phyloP scores from a whole-genome alignment of 495 filamentous ascomycete species.

The Tetracladium marchalianum region DNA sequence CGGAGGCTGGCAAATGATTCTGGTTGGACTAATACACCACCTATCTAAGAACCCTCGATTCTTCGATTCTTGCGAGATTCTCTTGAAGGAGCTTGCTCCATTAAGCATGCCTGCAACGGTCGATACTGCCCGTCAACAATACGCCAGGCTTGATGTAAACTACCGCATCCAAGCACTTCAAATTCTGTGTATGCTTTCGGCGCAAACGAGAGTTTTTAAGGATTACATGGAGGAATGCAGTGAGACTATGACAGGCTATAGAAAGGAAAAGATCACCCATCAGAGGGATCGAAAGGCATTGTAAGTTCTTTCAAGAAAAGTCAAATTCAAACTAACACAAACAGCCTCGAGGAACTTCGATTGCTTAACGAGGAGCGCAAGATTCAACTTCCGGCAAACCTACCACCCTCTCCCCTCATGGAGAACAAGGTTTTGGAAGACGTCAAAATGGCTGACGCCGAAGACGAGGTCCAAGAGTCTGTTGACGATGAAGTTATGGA shows the following conservation, averaged over 20 bases:
- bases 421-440: slow-evolving; percentile 49
- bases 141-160: slow-evolving; percentile 70
- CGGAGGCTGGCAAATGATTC: slow-evolving; percentile 84
- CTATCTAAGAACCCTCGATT: slow-evolving; percentile 65
- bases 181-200: slow-evolving; percentile 77
- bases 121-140: slow-evolving; percentile 62
- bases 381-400: slow-evolving; percentile 66
- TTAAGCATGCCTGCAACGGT: slow-evolving; percentile 59
- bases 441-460: slow-evolving; percentile 52
- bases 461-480: slow-evolving; percentile 44
- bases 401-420: slow-evolving; percentile 54
- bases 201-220: slow-evolving; percentile 74
- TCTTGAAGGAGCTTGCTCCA: slow-evolving; percentile 72
- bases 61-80: slow-evolving; percentile 63
- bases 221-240: slow-evolving; percentile 85
- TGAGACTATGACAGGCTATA: slow-evolving; percentile 81
- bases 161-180: slow-evolving; percentile 70
- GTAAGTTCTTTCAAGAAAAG: slow-evolving; percentile 45
- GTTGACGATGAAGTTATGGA: slow-evolving; percentile 30
- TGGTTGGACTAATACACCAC: slow-evolving; percentile 79
- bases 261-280: slow-evolving; percentile 91
- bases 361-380: slow-evolving; percentile 79
- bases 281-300: slow-evolving; percentile 72
- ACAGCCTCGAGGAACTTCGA: slow-evolving; percentile 73
- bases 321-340: slow-evolving; percentile 1